Conservation (phyloP, 2,329 filamentous ascomycete genomes). For the Pseudopyrenochaeta lycopersici region DNA sequence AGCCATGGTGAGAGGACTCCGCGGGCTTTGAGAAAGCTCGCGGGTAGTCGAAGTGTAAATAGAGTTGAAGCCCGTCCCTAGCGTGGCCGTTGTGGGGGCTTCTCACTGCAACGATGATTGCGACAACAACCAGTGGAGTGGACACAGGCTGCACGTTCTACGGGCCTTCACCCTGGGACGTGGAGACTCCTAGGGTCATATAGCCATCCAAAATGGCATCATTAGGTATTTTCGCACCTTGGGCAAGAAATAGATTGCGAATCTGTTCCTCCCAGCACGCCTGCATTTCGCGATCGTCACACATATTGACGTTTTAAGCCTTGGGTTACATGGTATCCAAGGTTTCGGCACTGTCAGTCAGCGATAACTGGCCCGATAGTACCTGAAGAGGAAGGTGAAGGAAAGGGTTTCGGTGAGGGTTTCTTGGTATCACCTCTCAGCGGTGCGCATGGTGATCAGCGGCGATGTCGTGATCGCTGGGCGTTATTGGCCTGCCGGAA, state of each 20-base stretch:
- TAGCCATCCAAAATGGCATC: conserved; percentile 22
- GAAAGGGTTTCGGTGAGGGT: conserved; percentile 14
- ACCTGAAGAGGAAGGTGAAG: conserved; percentile 41
- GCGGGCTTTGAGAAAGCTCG: background rate
- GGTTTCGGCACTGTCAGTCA: conserved; percentile 6
- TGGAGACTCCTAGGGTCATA: conserved; percentile 22
- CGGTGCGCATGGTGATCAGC: conserved; percentile 20
- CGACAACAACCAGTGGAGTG: conserved; percentile 3
- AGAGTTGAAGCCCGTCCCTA: conserved; percentile 14
- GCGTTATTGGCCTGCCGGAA: conserved; percentile 25
- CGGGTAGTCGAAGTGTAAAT: conserved; percentile 13
- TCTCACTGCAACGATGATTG: background rate
- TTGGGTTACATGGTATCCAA: conserved; percentile 34
- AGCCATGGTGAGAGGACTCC: conserved; percentile 21
- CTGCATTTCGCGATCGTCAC: conserved; percentile 37
- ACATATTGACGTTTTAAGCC: conserved; percentile 30
- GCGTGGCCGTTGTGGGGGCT: conserved; percentile 2
- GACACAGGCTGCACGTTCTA: conserved; percentile 18
- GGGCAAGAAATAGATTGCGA: conserved; percentile 12
- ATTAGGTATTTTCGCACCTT: conserved; percentile 10
- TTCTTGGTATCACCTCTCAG: conserved; percentile 31
- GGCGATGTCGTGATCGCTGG: conserved; percentile 38
- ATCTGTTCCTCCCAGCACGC: conserved; percentile 3
- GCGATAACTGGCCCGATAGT: conserved; percentile 17
- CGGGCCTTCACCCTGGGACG: conserved; percentile 1